A percentile compares a stretch with the other conserved stretches of the same genome.
These are phyloP conservation scores for Aspergillus carlsbadensis DNA, from an alignment of 495 filamentous ascomycete genomes.

Conservation along the genomic window DNA sequence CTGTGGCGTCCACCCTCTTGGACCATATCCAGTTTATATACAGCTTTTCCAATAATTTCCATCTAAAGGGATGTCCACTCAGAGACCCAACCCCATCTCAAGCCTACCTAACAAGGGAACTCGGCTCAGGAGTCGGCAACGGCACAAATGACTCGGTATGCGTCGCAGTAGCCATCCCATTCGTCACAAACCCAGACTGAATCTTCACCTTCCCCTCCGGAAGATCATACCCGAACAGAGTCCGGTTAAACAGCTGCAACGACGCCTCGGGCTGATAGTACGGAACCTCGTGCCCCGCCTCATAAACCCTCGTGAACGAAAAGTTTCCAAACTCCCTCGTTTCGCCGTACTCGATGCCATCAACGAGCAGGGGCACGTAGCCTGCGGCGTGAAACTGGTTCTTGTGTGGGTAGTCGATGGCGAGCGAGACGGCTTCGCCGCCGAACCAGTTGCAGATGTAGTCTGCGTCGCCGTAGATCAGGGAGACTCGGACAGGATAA, in stretches of 20 bases:
- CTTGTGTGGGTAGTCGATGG: constrained; percentile 37
- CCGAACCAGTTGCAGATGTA: constrained; percentile 56
- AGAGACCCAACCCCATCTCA: no score
- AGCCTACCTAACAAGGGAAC: not conserved
- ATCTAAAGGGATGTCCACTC: no score
- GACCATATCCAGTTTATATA: not conserved
- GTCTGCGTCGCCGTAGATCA: constrained; percentile 65
- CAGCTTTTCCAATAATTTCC: no score
- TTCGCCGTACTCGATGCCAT: constrained; percentile 43
- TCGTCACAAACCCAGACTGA: constrained; percentile 41
- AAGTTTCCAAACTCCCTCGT: constrained; percentile 58
- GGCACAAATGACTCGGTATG: constrained; percentile 57
- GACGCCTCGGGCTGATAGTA: constrained; percentile 54
- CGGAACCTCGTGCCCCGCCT: constrained; percentile 61
- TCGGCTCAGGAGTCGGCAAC: constrained; percentile 32
- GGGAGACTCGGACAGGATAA: constrained; percentile 58
- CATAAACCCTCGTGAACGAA: constrained; percentile 56
- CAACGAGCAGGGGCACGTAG: constrained; percentile 45
- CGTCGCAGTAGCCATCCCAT: constrained; percentile 50
- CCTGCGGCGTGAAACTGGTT: constrained; percentile 44
- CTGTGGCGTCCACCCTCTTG: no score
- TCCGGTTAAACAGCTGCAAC: constrained; percentile 52
- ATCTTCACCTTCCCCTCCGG: constrained; percentile 48
- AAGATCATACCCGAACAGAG: constrained; percentile 53
- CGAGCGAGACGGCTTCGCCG: constrained; percentile 39